A percentile compares a stretch with the other conserved stretches of the same genome.
phyloP scores from a whole-genome alignment of 306 rosid species.

The Purshia tridentata region DNA sequence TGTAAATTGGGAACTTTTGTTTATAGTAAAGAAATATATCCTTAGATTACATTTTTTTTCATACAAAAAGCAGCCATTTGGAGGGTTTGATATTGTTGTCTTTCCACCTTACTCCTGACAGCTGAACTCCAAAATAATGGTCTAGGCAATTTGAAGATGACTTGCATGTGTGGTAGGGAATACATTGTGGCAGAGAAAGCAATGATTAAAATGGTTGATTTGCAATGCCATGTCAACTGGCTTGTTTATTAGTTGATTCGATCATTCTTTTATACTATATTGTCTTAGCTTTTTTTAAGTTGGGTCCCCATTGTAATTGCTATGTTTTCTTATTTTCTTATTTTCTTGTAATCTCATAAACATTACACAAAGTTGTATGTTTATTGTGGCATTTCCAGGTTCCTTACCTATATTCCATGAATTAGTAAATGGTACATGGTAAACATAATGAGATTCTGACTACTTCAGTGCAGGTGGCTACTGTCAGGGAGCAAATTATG shows the following conservation, averaged over 20 bases:
- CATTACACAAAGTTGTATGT: neutral
- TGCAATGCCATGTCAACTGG: neutral
- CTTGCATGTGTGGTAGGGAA: slow-evolving; percentile 5
- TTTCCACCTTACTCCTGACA: neutral
- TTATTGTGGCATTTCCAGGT: slow-evolving; percentile 2
- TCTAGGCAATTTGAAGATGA: neutral
- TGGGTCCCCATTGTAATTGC: neutral
- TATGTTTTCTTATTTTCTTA: neutral
- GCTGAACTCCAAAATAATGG: slow-evolving; percentile 9
- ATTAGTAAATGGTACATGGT: neutral
- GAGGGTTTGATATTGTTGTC: neutral
- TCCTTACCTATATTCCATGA: neutral
- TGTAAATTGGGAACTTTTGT: slow-evolving; percentile 49
- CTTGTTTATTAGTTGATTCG: neutral
- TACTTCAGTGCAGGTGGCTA: neutral
- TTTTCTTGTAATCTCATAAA: neutral
- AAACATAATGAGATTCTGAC: neutral
- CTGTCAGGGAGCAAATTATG: neutral
- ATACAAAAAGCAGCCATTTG: neutral
- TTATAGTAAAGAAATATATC: slow-evolving; percentile 36
- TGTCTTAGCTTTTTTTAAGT: neutral
- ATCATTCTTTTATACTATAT: neutral
- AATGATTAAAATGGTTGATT: neutral
- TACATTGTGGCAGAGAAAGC: neutral
- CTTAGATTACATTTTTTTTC: slow-evolving; percentile 5